Conservation (phyloP, 1,139 yeast species). For the Saccharomycopsis phalli region DNA sequence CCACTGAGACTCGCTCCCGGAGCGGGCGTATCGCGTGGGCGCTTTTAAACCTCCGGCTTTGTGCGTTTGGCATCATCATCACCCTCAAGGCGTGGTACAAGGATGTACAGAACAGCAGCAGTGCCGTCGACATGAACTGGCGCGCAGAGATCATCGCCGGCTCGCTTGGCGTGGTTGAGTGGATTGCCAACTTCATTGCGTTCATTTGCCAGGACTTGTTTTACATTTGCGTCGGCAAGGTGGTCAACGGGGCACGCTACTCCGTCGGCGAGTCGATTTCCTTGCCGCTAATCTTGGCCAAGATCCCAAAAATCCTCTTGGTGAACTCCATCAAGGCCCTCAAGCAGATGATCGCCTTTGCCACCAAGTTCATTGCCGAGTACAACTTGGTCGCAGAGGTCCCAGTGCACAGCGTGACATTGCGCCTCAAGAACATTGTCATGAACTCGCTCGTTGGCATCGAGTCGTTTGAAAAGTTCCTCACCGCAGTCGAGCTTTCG, state of each 20-base stretch:
- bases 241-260: slow-evolving; percentile 9
- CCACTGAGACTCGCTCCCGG: slow-evolving; percentile 36
- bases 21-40: slow-evolving; percentile 59
- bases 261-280: slow-evolving; percentile 26
- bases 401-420: slow-evolving; percentile 19
- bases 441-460: slow-evolving; percentile 50
- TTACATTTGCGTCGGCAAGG: slow-evolving; percentile 21
- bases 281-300: slow-evolving; percentile 49
- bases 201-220: slow-evolving; percentile 61
- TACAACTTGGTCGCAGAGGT: slow-evolving; percentile 5
- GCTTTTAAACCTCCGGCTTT: slow-evolving; percentile 56
- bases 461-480: slow-evolving; percentile 51
- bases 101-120: slow-evolving; percentile 39
- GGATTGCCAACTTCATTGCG: slow-evolving; percentile 67
- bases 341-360: slow-evolving; percentile 53
- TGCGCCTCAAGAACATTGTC: slow-evolving; percentile 41
- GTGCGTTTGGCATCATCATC: slow-evolving; percentile 69
- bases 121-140: slow-evolving; percentile 27
- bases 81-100: slow-evolving; percentile 55
- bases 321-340: slow-evolving; percentile 63
- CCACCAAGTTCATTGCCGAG: slow-evolving; percentile 20
- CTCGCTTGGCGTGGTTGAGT: slow-evolving; percentile 63
- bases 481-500: slow-evolving; percentile 43
- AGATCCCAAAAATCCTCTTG: slow-evolving; percentile 62
- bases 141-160: slow-evolving; percentile 52